These are phyloP conservation scores for Pelargonium nanum DNA, from an alignment of 345 rosid species.

Conservation along the genomic window DNA sequence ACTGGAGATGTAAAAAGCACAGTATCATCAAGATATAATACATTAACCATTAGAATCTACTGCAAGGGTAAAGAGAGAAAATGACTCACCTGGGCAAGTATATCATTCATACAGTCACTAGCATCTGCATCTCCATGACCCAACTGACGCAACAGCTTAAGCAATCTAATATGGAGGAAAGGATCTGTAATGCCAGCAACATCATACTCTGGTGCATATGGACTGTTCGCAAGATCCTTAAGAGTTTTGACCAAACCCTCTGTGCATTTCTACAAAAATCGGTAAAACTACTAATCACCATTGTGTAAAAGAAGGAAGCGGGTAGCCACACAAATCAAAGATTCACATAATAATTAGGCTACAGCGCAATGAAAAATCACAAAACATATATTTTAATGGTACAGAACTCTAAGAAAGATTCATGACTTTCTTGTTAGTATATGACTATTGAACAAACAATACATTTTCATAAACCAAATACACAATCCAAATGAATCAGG, in stretches of 20 bases:
- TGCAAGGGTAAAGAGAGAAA: not conserved
- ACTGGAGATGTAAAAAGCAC: no score
- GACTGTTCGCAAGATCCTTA: slow-evolving; percentile 78
- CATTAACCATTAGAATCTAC: not conserved
- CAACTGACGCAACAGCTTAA: slow-evolving; percentile 68
- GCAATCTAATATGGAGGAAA: slow-evolving; percentile 94
- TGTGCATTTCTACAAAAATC: slow-evolving; percentile 63
- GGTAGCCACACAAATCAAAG: not conserved
- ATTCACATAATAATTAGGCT: not conserved
- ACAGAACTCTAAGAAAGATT: not conserved
- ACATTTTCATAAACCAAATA: no score
- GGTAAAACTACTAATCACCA: slow-evolving; percentile 12
- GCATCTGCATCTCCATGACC: slow-evolving; percentile 96
- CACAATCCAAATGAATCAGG: no score
- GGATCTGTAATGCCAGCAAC: slow-evolving; percentile 97
- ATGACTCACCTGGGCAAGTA: slow-evolving; percentile 86
- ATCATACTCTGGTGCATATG: slow-evolving; percentile 97
- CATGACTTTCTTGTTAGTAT: no score
- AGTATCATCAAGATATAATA: no score
- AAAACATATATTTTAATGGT: not conserved
- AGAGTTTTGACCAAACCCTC: slow-evolving; percentile 81
- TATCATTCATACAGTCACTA: slow-evolving; percentile 95
- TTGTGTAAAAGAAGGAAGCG: slow-evolving; percentile 2
- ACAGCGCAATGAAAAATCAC: not conserved
- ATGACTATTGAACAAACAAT: no score